Base-by-base conservation (phyloP, 1,284 basidiomycete genomes). In the Ustilago curta region DNA sequence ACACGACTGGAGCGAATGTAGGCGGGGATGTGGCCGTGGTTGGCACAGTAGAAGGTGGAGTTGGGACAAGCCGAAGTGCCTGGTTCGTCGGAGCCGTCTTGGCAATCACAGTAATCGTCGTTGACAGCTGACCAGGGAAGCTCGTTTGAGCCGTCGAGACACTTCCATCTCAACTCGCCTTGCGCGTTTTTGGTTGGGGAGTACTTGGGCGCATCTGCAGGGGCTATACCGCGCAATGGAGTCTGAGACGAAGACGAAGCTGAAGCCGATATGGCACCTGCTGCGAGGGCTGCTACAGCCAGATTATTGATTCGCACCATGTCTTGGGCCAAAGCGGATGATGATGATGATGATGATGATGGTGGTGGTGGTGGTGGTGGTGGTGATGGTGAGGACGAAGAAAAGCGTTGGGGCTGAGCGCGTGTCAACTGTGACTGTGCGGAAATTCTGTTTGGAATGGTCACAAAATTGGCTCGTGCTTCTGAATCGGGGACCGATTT, bases 71-170 rank as follows among this genome's bases (percentile, higher is more conserved):
- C 95, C 59, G 92, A 90, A 19, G 95, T 96, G 51, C 94, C 93
- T 83, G 95, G 95, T 85, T 97, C 95, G 79, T 97, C 95, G 60
- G 92, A 94, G 12, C 95, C 94, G 82, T 97, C 95, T 37, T 88
- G 87, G 84, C 95, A 97, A 86, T 97, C 95, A 83, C 95, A 97
- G 82, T 92, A 95, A 85, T 97, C 94, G 84, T 97, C 94, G 83
- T 97, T 97, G 55, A 97, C 90, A 18, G 91, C 90, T 27, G 87
- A 86, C 89, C 91, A 93, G 2, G 90, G 86, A 49, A 88, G 84
- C 19, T 72, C 44, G 11, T 79, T 58, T 29, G 70, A 78, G 8
- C 68, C 70, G 45, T 75, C 66, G 37, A 83, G 71, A 39, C 81
- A 84, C 40, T 65, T 73, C 71, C 75, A 84, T 54, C 63, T 63